phyloP scores from a whole-genome alignment of 306 rosid species.

The Cucurbita argyrosperma region DNA sequence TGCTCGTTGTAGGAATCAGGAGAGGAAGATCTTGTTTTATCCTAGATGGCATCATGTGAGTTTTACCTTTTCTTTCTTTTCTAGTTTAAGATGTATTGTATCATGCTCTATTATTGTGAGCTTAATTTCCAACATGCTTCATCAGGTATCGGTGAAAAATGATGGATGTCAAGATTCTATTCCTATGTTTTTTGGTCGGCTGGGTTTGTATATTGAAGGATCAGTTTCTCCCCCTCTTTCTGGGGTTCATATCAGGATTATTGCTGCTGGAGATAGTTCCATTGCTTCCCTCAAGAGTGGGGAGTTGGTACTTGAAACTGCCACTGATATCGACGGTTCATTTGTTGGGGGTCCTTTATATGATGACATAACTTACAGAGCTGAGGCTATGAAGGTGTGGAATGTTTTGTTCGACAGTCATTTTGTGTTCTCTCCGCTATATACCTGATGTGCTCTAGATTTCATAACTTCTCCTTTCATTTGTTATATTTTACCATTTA shows the following conservation, averaged over 20 bases:
- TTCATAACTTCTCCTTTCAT: background rate
- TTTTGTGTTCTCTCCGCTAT: background rate
- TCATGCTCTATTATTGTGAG: conserved; percentile 4
- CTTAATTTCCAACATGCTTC: conserved; percentile 14
- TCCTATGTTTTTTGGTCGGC: conserved; percentile 58
- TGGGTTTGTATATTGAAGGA: conserved; percentile 74
- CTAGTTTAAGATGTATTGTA: background rate
- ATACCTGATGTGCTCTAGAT: background rate
- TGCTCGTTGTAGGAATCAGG: conserved; percentile 40
- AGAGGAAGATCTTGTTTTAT: conserved; percentile 65
- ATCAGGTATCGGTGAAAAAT: conserved; percentile 49
- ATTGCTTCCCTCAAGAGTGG: conserved; percentile 53
- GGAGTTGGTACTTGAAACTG: conserved; percentile 57
- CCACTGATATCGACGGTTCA: conserved; percentile 59
- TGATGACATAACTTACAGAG: conserved; percentile 60
- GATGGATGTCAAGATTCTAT: conserved; percentile 72
- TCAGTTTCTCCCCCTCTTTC: conserved; percentile 76
- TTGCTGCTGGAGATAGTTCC: conserved; percentile 65
- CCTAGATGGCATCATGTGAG: conserved; percentile 72
- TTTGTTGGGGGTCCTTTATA: conserved; percentile 80
- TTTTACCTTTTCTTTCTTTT: conserved; percentile 2
- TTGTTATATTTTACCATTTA: background rate
- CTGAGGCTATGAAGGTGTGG: conserved; percentile 74
- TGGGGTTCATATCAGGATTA: conserved; percentile 56
- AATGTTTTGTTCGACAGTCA: conserved; percentile 4